Conservation (phyloP, 805 yeast genomes). For the Candida morakotiae region DNA sequence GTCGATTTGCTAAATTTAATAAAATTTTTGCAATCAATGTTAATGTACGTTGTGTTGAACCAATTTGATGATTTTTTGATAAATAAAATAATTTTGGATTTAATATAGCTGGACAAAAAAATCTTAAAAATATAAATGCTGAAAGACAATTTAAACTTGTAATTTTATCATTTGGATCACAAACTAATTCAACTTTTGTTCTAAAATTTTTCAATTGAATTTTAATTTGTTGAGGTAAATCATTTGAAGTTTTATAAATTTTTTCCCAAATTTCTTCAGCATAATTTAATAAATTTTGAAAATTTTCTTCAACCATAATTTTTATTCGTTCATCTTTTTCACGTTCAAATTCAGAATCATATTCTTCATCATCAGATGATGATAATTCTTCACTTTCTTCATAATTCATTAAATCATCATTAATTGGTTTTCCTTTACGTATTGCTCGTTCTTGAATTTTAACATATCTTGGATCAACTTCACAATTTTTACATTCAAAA, state of each 20-base stretch:
- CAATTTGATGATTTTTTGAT: constrained; percentile 65
- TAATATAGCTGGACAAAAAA: constrained; percentile 75
- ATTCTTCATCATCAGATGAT: constrained; percentile 18
- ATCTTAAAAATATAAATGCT: constrained; percentile 71
- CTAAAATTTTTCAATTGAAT: constrained; percentile 60
- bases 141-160: constrained; percentile 70
- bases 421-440: constrained; percentile 22
- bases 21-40: constrained; percentile 78
- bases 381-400: constrained; percentile 15
- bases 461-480: constrained; percentile 72
- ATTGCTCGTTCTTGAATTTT: constrained; percentile 30
- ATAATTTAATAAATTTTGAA: constrained; percentile 44
- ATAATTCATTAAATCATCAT: constrained; percentile 7
- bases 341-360: constrained; percentile 28
- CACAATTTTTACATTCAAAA: constrained; percentile 55
- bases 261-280: constrained; percentile 61
- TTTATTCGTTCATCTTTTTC: constrained; percentile 28
- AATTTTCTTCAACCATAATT: constrained; percentile 43
- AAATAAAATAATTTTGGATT: constrained; percentile 84
- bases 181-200: constrained; percentile 57
- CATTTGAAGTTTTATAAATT: constrained; percentile 65
- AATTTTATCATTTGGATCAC: constrained; percentile 50
- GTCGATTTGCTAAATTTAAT: constrained; percentile 74
- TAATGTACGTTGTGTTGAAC: constrained; percentile 69
- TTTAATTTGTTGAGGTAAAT: constrained; percentile 67